Conservation (phyloP, 306 rosid genomes). For the Ormosia emarginata region DNA sequence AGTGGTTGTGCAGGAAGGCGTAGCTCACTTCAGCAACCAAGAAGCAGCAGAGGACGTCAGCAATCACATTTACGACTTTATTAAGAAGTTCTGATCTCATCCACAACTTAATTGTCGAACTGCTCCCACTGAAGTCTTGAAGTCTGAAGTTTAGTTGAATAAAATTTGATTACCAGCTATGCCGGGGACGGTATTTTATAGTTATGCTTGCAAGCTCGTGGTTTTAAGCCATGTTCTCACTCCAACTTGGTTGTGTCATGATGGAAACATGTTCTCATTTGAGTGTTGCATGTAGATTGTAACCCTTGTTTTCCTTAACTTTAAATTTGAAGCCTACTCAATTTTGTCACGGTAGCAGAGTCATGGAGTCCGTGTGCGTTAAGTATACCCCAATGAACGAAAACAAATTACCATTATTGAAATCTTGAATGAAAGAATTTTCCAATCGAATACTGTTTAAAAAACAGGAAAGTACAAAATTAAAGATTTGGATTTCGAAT, state of each 20-base stretch:
- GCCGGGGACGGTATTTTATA: not conserved
- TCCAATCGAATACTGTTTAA: no score
- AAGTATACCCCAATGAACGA: no score
- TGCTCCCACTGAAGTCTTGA: not conserved
- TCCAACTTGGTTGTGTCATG: no score
- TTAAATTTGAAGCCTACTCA: not conserved
- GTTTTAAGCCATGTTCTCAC: not conserved
- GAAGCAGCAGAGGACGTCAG: slow-evolving; percentile 31
- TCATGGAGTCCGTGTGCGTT: no score
- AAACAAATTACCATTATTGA: no score
- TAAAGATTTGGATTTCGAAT: no score
- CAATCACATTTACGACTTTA: slow-evolving; percentile 27
- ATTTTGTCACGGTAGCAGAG: no score
- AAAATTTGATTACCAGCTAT: not conserved
- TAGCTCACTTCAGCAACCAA: slow-evolving; percentile 41
- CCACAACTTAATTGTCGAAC: not conserved
- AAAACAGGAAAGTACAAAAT: no score
- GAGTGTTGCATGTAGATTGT: not conserved
- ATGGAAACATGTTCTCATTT: not conserved
- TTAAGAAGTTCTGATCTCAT: slow-evolving; percentile 14
- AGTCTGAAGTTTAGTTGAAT: not conserved
- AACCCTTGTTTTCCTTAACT: not conserved
- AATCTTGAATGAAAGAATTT: no score
- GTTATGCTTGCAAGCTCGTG: not conserved
- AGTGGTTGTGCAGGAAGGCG: slow-evolving; percentile 41